Base-by-base conservation (phyloP, 2,329 filamentous ascomycete genomes). In the Plectosphaerella sp. region DNA sequence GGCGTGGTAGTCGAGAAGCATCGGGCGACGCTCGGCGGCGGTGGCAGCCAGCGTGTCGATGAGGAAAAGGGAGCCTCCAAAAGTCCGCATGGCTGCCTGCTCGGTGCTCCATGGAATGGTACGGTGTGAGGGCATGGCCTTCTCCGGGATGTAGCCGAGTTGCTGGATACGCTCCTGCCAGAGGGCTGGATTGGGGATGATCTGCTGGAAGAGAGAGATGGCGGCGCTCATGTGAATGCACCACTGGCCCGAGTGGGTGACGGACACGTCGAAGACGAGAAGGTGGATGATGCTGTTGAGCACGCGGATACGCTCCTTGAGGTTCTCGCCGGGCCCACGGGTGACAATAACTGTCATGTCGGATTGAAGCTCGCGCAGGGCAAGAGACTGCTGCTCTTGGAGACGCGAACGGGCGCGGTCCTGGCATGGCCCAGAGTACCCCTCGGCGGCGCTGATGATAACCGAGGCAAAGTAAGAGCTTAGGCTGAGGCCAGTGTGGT, bases 391-490 rank as follows among this genome's bases (percentile, higher is more conserved):
- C 55, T 77, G 75, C 5, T 56, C 64, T 54, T 76, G 72, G 5
- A 78, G 63, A 53, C 72, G 67, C 33, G 65, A 57, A 53, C 67
- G 69, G 60, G 72, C 68, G 15, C 62, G 60, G 42, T 58, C 55
- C 47, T 53, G 48, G 48, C 56, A 58, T 9, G 52, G 50, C 3
- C 46, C 48, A 42, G 53, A 58, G 10, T 49, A 46, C 33, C 45
- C 61, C 15, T 62, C 62, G 12, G 60, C 62, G 50, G 60, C 65
- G 52, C 66, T 66, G 51, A 76, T 64, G 35, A 75, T 64, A 35
- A 79, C 67, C 56, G 73, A 73, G 59, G 80, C 78, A 63, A 83
- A 84, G 64, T 82, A 84, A 1, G 78, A 75, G 1, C 77, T 76
- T 20, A 85, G 71, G 24, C 79, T 78, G 16, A 84, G 68, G 46